phyloP scores from a whole-genome alignment of 208 protist genomes.

The Wallacemonas sp. region DNA sequence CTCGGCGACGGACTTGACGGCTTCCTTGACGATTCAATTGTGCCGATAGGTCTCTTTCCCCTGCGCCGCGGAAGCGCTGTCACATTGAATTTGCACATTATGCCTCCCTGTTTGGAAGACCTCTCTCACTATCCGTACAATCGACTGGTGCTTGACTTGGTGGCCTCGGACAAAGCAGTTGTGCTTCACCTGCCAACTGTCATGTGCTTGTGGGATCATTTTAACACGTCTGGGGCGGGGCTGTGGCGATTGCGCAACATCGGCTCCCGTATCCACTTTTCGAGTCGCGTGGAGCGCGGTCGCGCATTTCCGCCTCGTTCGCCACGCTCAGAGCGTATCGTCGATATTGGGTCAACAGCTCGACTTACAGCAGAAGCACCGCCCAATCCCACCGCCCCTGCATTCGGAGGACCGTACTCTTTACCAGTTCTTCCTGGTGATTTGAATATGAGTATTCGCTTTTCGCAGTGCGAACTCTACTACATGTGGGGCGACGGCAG shows the following conservation, averaged over 20 bases:
- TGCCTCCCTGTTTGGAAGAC: conserved; percentile 32
- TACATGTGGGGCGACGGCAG: conserved; percentile 53
- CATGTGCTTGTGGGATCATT: conserved; percentile 50
- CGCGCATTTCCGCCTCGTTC: conserved; percentile 10
- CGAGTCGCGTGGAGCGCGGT: conserved; percentile 19
- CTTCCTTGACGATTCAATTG: conserved; percentile 21
- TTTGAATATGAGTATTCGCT: conserved; percentile 30
- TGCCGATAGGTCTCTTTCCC: conserved; percentile 24
- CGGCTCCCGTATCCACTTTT: conserved; percentile 48
- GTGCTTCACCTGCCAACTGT: conserved; percentile 58
- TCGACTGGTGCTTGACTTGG: conserved; percentile 24
- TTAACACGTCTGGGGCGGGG: conserved; percentile 47
- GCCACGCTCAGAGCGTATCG: neutral
- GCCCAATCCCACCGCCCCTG: neutral
- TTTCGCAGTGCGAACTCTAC: conserved; percentile 38
- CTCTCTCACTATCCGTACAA: conserved; percentile 52
- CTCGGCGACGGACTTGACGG: conserved; percentile 34
- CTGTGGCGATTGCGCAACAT: conserved; percentile 49
- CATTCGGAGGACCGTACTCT: conserved; percentile 30
- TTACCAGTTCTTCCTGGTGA: conserved; percentile 48
- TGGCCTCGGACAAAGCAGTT: conserved; percentile 15
- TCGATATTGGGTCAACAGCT: neutral
- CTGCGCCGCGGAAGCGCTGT: conserved; percentile 22
- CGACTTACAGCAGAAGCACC: conserved; percentile 10
- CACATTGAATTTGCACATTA: conserved; percentile 30